Evolutionary conservation across 1,284 basidiomycete species (phyloP), one percentile per base, ranked within the genome.

Genomic region (Hymenochaete sp.): DNA sequence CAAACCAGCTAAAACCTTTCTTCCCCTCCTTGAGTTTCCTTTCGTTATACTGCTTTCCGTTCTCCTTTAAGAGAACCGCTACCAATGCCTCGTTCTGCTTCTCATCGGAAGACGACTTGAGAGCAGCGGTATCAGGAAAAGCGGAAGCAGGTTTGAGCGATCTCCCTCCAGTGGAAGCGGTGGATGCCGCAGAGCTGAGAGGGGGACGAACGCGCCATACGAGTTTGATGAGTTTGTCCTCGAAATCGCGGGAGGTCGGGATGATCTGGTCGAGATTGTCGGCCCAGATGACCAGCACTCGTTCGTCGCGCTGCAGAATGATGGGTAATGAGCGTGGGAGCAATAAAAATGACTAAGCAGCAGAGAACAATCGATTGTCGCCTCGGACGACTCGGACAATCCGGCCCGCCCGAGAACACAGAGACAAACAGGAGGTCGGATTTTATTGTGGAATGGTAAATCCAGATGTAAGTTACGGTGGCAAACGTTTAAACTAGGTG

Each of bases 211-310:
- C 67, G 25, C 70, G 67, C 88, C 88, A 90, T 33, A 90, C 77
- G 46, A 89, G 79, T 54, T 82, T 78, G 66, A 90, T 85, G 56
- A 93, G 67, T 58, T 80, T 82, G 33, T 78, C 75, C 53, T 90
- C 82, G 53, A 91, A 79, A 44, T 82, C 79, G 42, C 63, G 59
- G 57, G 71, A 76, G 16, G 75, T 60, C 0, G 79, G 75, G 47
- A 86, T 75, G 56, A 89, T 79, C 51, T 62, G 67, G 57, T 83
- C 80, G 43, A 88, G 70, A 54, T 77, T 68, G 59, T 90, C 85
- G 6, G 80, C 75, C 87, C 86, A 91, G 31, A 83, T 72, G 37
- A 86, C 68, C 31, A 90, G 65, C 11, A 84, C 77, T 22, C 76
- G 74, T 54, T 89, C 84, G 56, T 80, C 77, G 29, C 85, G 77